Evolutionary conservation across 768 basidiomycete genomes (phyloP).

Genomic region (Boletus edulis): DNA sequence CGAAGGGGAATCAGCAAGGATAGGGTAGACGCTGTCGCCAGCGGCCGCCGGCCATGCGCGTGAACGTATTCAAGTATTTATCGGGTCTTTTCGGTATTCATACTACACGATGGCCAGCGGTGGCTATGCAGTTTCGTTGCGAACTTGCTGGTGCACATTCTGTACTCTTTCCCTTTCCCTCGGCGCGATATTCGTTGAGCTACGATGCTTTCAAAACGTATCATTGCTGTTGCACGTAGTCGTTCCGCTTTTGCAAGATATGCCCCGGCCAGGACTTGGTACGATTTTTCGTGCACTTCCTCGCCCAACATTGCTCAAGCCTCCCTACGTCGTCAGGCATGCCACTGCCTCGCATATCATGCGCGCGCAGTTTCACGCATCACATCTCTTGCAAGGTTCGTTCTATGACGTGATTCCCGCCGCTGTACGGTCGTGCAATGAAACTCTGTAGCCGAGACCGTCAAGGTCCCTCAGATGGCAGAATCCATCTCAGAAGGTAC

Average conservation of each 20-base stretch:
- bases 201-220: constrained; percentile 67
- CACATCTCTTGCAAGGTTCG: constrained; percentile 67
- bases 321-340: constrained; percentile 35
- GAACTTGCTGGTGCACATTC: no score
- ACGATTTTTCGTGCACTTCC: constrained; percentile 13
- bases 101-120: background rate
- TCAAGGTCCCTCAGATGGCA: constrained; percentile 97
- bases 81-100: constrained; percentile 11
- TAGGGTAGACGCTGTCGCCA: constrained; percentile 7
- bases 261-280: constrained; percentile 45
- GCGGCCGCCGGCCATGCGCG: no score
- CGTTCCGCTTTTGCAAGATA: constrained; percentile 46
- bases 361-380: constrained; percentile 66
- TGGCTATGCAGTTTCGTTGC: constrained; percentile 13
- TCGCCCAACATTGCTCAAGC: constrained; percentile 3
- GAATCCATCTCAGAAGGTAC: constrained; percentile 99
- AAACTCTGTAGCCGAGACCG: constrained; percentile 64
- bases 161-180: background rate
- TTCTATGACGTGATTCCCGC: constrained; percentile 19
- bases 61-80: no score
- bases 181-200: background rate
- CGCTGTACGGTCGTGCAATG: background rate
- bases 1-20: constrained; percentile 42
- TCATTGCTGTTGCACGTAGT: constrained; percentile 62
- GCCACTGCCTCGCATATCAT: constrained; percentile 44